These are phyloP conservation scores for Penicillium expansum DNA, from an alignment of 2,329 filamentous ascomycete genomes.

Conservation along the genomic window DNA sequence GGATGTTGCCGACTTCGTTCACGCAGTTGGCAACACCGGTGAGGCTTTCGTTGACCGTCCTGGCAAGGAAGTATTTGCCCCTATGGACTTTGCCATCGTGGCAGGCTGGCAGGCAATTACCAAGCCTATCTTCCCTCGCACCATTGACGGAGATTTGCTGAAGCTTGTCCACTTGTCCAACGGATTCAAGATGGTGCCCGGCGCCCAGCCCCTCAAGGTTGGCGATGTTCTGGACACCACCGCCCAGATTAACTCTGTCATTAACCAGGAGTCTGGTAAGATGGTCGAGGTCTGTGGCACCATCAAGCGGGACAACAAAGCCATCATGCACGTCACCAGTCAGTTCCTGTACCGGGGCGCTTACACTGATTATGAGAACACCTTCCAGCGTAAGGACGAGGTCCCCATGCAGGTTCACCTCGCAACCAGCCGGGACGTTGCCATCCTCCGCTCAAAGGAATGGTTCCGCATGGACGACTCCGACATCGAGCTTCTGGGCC, in stretches of 20 bases:
- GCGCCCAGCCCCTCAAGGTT: conserved; percentile 91
- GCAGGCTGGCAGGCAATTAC: conserved; percentile 99
- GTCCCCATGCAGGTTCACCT: conserved; percentile 92
- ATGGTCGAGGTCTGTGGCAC: conserved; percentile 99
- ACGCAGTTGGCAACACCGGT: conserved; percentile 95
- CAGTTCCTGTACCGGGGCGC: conserved; percentile 95
- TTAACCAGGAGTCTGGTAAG: conserved; percentile 97
- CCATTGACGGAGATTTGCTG: conserved; percentile 91
- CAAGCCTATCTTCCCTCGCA: conserved; percentile 96
- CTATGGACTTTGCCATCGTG: conserved; percentile 99
- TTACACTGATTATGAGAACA: conserved; percentile 95
- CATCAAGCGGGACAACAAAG: conserved; percentile 75
- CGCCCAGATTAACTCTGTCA: conserved; percentile 92
- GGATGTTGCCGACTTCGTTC: conserved; percentile 97
- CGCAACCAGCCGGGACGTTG: conserved; percentile 83
- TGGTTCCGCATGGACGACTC: conserved; percentile 90
- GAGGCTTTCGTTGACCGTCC: conserved; percentile 96
- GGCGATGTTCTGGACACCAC: conserved; percentile 90
- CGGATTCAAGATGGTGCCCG: conserved; percentile 96
- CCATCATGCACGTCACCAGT: conserved; percentile 97
- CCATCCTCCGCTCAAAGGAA: conserved; percentile 91
- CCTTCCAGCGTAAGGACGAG: conserved; percentile 96
- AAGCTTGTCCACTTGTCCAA: conserved; percentile 97
- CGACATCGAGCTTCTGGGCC: conserved; percentile 82
- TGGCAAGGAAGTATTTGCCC: conserved; percentile 88